Evolutionary conservation across 1,139 yeast genomes (phyloP), one percentile per base, ranked within the genome.

Genomic region (Yarrowia galli): DNA sequence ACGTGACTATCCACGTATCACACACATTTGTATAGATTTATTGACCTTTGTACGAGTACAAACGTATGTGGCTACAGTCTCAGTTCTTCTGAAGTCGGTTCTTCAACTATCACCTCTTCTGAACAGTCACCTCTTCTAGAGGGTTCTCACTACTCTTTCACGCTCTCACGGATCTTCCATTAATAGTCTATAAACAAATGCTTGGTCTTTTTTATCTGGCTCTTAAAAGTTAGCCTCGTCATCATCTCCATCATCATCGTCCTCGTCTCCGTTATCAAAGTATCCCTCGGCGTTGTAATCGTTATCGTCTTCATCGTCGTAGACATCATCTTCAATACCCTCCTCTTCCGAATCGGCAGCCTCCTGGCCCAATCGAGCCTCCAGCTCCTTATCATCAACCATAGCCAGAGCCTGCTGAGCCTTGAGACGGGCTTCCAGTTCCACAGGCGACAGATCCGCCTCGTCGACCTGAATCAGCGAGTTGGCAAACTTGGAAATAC

Each of bases 241-340:
- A 16, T 82, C 87, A 67, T 77, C 81, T 66, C 81, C 84, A 45
- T 83, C 85, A 23, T 70, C 74, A 18, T 70, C 74, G 38, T 70
- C 70, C 25, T 69, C 77, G 66, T 82, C 85, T 68, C 89, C 89
- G 72, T 85, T 87, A 71, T 85, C 87, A 73, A 86, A 85, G 75
- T 85, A 86, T 72, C 84, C 85, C 75, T 91, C 97, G 48, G 92
- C 96, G 71, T 89, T 91, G 69, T 87, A 92, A 73, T 88, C 92
- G 73, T 87, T 88, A 70, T 86, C 87, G 70, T 87, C 91, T 42
- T 86, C 91, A 68, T 87, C 89, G 60, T 86, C 89, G 68, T 85
- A 89, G 71, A 82, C 85, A 43, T 84, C 86, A 63, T 84, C 89
- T n/a, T 66, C 68, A n/a, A 66, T 63, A 32, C 71, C 71, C 23